These are phyloP conservation scores for Ceratocystis destructans DNA, from an alignment of 2,329 filamentous ascomycete genomes.

Conservation along the genomic window DNA sequence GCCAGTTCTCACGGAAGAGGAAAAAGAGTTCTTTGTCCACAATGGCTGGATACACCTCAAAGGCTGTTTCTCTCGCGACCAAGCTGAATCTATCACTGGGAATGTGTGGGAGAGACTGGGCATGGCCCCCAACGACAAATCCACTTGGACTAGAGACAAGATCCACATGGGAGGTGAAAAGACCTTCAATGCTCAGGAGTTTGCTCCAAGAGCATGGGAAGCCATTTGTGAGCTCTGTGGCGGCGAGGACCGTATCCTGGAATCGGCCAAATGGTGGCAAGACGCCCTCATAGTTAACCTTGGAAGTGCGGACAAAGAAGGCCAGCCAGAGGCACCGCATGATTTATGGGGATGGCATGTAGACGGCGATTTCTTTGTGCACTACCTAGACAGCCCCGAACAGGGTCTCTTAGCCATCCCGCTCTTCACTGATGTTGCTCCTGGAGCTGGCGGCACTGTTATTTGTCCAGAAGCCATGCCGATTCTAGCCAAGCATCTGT, in stretches of 20 bases:
- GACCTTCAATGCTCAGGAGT: conserved; percentile 37
- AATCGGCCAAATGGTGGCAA: conserved; percentile 42
- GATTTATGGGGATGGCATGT: conserved; percentile 51
- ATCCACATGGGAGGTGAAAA: conserved; percentile 51
- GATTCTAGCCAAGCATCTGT: conserved; percentile 42
- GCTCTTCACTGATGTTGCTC: conserved; percentile 48
- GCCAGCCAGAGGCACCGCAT: conserved; percentile 36
- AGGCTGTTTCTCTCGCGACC: conserved; percentile 28
- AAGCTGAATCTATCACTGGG: conserved; percentile 26
- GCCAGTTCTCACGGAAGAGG: conserved; percentile 26
- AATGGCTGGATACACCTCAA: conserved; percentile 29
- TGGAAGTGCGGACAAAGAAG: conserved; percentile 40
- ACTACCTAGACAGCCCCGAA: conserved; percentile 57
- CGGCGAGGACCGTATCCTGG: conserved; percentile 41
- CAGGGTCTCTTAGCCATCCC: conserved; percentile 56
- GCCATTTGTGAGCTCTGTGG: conserved; percentile 54
- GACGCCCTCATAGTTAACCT: conserved; percentile 59
- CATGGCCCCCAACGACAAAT: conserved; percentile 48
- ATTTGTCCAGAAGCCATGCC: conserved; percentile 48
- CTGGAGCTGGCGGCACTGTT: conserved; percentile 49
- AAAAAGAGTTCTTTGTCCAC: conserved; percentile 31
- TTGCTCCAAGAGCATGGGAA: conserved; percentile 52
- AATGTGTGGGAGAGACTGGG: conserved; percentile 52
- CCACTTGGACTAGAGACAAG: conserved; percentile 49
- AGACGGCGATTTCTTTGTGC: conserved; percentile 59